Percentiles rank a stretch among this genome's conserved stretches.
Conservation (phyloP, 352 stramenopile species). For the Globisporangium heterothallicum region DNA sequence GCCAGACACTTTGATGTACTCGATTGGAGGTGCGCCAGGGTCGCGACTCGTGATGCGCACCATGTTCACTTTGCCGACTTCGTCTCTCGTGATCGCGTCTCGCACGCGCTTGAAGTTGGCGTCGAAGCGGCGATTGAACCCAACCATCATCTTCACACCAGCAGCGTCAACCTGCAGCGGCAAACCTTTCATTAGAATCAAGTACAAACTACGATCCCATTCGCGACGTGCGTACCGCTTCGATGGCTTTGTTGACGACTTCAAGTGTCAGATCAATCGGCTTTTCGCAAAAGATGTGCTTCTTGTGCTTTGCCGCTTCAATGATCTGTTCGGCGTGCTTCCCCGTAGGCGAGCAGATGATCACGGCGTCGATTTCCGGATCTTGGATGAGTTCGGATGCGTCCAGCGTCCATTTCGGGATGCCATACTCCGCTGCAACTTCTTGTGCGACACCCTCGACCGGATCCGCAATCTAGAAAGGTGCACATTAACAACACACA, state of each 20-base stretch:
- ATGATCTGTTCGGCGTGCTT: conserved; percentile 95
- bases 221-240: conserved; percentile 25
- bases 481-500: background rate
- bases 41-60: conserved; percentile 68
- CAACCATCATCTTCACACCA: conserved; percentile 94
- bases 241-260: conserved; percentile 1
- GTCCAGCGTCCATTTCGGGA: conserved; percentile 61
- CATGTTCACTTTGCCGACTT: conserved; percentile 89
- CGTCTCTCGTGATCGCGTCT: conserved; percentile 69
- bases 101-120: conserved; percentile 91
- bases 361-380: conserved; percentile 92
- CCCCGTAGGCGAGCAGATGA: conserved; percentile 94
- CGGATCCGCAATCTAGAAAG: conserved; percentile 26
- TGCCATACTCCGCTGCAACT: conserved; percentile 34
- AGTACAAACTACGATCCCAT: conserved; percentile 83
- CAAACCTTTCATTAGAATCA: conserved; percentile 29
- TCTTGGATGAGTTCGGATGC: conserved; percentile 90
- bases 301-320: conserved; percentile 58
- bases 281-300: conserved; percentile 12
- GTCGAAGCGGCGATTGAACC: conserved; percentile 92
- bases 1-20: conserved; percentile 64
- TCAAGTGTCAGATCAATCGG: conserved; percentile 3
- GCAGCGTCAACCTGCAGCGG: conserved; percentile 30
- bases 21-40: conserved; percentile 31
- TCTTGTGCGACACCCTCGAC: conserved; percentile 22